Conservation (phyloP, 352 stramenopile genomes). For the Halophytophthora polymorphica region DNA sequence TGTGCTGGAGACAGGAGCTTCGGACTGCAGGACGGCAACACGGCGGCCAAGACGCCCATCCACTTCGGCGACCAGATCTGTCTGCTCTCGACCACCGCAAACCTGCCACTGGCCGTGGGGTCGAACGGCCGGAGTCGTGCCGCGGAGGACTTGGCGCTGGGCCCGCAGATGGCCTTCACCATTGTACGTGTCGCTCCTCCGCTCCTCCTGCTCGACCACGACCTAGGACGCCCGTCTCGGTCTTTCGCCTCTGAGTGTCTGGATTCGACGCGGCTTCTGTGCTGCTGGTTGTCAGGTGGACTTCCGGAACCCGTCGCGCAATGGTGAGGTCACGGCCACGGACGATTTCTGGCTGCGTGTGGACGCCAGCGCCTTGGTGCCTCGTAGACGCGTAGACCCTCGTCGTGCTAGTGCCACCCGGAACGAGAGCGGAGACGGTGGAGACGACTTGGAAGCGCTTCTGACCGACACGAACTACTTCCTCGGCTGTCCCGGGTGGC, state of each 20-base stretch:
- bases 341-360: slow-evolving; percentile 62
- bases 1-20: slow-evolving; percentile 14
- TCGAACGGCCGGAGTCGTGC: slow-evolving; percentile 34
- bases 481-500: slow-evolving; percentile 46
- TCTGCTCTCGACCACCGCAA: slow-evolving; percentile 38
- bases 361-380: slow-evolving; percentile 19
- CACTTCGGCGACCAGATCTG: slow-evolving; percentile 64
- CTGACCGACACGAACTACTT: slow-evolving; percentile 56
- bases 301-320: slow-evolving; percentile 47
- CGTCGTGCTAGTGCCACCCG: slow-evolving; percentile 1
- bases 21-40: slow-evolving; percentile 42
- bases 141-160: slow-evolving; percentile 15
- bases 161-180: slow-evolving; percentile 64
- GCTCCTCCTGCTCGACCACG: neutral
- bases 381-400: slow-evolving; percentile 8
- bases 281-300: slow-evolving; percentile 26
- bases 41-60: slow-evolving; percentile 39
- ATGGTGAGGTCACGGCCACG: slow-evolving; percentile 31
- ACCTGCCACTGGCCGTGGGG: slow-evolving; percentile 50
- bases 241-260: neutral
- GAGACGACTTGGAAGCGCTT: slow-evolving; percentile 33
- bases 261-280: neutral
- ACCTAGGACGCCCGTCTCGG: too few relatives aligned
- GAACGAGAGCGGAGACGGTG: neutral
- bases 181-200: slow-evolving; percentile 25